Percentiles rank a stretch among this genome's conserved stretches.
These are phyloP conservation scores for Septoria petroselini DNA, from an alignment of 2,329 filamentous ascomycete genomes.

Conservation along the genomic window DNA sequence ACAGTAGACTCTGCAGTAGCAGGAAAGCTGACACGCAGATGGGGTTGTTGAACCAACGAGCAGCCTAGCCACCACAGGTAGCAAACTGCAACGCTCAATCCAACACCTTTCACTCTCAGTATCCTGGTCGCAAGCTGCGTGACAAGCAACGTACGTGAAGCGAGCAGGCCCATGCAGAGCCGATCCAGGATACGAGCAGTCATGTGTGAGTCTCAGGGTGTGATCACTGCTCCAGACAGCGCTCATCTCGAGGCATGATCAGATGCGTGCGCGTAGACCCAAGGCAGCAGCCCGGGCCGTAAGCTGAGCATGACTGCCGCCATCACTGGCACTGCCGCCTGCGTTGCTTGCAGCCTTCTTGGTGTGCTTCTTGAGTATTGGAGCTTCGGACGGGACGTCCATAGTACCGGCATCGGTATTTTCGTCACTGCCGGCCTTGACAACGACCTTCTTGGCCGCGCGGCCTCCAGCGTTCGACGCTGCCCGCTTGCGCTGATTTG, in stretches of 20 bases:
- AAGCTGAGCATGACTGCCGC: too few relatives aligned
- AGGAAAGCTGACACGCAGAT: too few relatives aligned
- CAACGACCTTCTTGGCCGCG: neutral
- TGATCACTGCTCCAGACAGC: too few relatives aligned
- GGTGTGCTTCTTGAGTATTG: constrained; percentile 1
- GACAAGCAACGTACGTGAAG: too few relatives aligned
- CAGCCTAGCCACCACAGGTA: neutral
- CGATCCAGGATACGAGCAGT: neutral
- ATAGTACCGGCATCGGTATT: neutral
- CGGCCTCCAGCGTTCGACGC: constrained; percentile 3
- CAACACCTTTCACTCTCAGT: too few relatives aligned
- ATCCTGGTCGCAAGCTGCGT: too few relatives aligned
- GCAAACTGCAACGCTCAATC: neutral
- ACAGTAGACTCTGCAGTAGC: too few relatives aligned
- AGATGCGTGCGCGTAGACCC: constrained; percentile 1
- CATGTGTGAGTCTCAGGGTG: too few relatives aligned
- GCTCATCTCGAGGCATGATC: too few relatives aligned
- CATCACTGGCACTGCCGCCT: neutral
- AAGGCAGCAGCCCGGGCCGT: constrained; percentile 5
- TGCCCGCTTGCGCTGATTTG: constrained; percentile 11
- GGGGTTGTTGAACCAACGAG: neutral
- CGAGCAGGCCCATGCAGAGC: too few relatives aligned
- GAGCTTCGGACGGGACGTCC: neutral
- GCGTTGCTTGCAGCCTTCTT: neutral
- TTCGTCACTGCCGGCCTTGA: constrained; percentile 6